Conservation (phyloP, 2,329 filamentous ascomycete genomes). For the Saccharata proteae region DNA sequence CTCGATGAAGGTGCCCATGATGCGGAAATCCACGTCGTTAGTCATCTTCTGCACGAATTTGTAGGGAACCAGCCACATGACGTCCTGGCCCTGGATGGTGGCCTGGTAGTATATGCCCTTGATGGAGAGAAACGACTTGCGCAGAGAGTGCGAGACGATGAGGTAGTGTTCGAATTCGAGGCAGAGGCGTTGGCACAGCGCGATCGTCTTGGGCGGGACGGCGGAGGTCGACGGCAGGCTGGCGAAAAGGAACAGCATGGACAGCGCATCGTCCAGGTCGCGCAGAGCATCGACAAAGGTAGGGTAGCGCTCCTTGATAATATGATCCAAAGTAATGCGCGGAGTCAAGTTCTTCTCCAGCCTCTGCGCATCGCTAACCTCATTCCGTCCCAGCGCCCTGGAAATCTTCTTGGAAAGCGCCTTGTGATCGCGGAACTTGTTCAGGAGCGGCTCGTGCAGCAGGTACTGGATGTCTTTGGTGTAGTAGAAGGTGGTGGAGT, state of each 20-base stretch:
- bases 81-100: slow-evolving; percentile 90
- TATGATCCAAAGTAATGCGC: slow-evolving; percentile 84
- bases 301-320: slow-evolving; percentile 95
- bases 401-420: slow-evolving; percentile 95
- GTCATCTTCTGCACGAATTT: slow-evolving; percentile 93
- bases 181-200: slow-evolving; percentile 81
- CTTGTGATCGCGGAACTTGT: slow-evolving; percentile 96
- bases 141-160: slow-evolving; percentile 79
- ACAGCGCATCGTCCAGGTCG: slow-evolving; percentile 92
- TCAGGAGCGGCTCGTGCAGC: slow-evolving; percentile 85
- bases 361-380: slow-evolving; percentile 76
- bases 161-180: slow-evolving; percentile 98
- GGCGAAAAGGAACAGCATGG: slow-evolving; percentile 94
- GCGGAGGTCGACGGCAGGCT: slow-evolving; percentile 83
- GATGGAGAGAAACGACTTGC: slow-evolving; percentile 95
- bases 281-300: slow-evolving; percentile 90
- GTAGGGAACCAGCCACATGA: slow-evolving; percentile 95
- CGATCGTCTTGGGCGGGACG: slow-evolving; percentile 90
- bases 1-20: slow-evolving; percentile 98
- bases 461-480: slow-evolving; percentile 98
- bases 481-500: slow-evolving; percentile 83
- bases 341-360: slow-evolving; percentile 87
- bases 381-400: slow-evolving; percentile 78
- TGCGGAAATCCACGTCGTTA: slow-evolving; percentile 91
- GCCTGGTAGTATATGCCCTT: slow-evolving; percentile 99